Base-by-base conservation (phyloP, 1,139 yeast species). In the Arxiozyma telluris region DNA sequence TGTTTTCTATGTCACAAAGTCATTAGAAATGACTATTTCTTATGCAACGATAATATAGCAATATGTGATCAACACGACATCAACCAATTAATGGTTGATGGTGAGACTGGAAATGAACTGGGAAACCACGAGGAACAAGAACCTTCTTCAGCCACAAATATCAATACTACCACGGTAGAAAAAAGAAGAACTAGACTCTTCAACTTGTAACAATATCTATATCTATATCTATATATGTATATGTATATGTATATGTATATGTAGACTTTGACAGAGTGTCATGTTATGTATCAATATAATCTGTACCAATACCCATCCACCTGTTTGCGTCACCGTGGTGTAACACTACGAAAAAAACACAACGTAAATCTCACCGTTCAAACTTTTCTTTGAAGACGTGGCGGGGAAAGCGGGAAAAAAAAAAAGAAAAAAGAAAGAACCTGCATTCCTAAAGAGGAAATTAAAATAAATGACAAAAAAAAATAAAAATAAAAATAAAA, bases 1-100 rank as follows among this genome's bases (percentile, higher is more conserved):
- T 86, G 93, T 69, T 67, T 71, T 51, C 70, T 73, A 47, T 86
- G 94, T 68, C 65, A 70, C 23, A 58, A 63, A 7, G 61, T 64
- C 9, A 84, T 85, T 52, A 67, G 66, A 6, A 71, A 70, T 34
- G 91, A 52, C 38, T 52, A 52, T n/a, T 52, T 44, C 47, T 49
- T 52, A 11, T 52, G 45, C 56, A 67, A 67, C 54, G 59, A 57
- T 25, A 59, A 60, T 41, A 55, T 63, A 30, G 64, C 70, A 6
- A 54, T 68, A n/a, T 68, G 71, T 53, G 54, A 55, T 22, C 56
- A 61, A 41, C 71, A 58, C 62, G 50, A 52, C 21, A 56, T 62
- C 20, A 66, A 64, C 9, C 54, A 43, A 41, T 41, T 53, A 27
- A 41, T 59, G 11, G 51, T 51, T 43, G 63, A 59, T 23, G 64